These are phyloP conservation scores for Entoloma clypeatum DNA, from an alignment of 1,284 basidiomycete species.

Conservation along the genomic window DNA sequence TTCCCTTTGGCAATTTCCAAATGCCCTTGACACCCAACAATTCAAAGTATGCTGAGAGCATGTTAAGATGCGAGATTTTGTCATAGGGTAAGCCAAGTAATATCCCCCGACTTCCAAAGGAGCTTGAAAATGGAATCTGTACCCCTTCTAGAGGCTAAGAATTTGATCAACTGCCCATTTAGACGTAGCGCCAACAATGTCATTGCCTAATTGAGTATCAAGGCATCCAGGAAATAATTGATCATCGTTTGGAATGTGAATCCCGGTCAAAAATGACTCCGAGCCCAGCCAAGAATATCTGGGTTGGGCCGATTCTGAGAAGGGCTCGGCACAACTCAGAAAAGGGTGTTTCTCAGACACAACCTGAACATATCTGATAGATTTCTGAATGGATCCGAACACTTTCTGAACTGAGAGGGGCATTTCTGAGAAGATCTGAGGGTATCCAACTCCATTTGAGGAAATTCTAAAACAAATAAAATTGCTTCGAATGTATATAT, in stretches of 20 bases:
- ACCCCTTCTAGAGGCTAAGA: slow-evolving; percentile 19
- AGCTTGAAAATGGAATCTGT: slow-evolving; percentile 24
- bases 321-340: too few species aligned
- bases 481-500: too few species aligned
- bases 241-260: slow-evolving; percentile 16
- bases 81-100: slow-evolving; percentile 28
- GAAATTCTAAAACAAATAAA: too few species aligned
- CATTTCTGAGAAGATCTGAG: too few species aligned
- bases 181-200: background rate
- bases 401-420: too few species aligned
- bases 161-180: slow-evolving; percentile 24
- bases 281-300: slow-evolving; percentile 9
- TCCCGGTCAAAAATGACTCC: slow-evolving; percentile 7
- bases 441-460: too few species aligned
- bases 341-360: too few species aligned
- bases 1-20: slow-evolving; percentile 2
- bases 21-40: slow-evolving; percentile 12
- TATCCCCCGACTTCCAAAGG: slow-evolving; percentile 28
- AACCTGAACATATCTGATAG: too few species aligned
- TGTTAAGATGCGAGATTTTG: slow-evolving; percentile 19
- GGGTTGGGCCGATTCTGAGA: background rate
- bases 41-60: slow-evolving; percentile 22
- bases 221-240: slow-evolving; percentile 12
- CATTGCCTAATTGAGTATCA: slow-evolving; percentile 4
- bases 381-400: too few species aligned